Evolutionary conservation across 2,329 filamentous ascomycete genomes (phyloP).

Genomic region (Sphaerostilbella broomeana): DNA sequence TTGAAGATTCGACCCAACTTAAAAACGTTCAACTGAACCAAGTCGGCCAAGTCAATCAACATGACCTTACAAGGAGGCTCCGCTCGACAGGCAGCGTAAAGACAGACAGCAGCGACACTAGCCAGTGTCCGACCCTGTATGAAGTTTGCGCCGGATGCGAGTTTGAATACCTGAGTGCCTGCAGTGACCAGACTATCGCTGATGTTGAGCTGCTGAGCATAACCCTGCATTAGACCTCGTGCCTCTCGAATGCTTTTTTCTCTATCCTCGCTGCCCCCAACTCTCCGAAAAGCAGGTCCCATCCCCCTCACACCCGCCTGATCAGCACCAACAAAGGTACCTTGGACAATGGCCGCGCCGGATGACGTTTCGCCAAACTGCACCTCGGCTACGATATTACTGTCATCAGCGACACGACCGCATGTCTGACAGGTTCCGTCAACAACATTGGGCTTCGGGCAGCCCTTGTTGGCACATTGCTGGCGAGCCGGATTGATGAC

Average conservation of each 20-base stretch:
- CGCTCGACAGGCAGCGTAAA: slow-evolving; percentile 82
- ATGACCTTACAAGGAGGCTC: slow-evolving; percentile 76
- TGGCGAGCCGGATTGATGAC: slow-evolving; percentile 31
- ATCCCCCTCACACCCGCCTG: slow-evolving; percentile 70
- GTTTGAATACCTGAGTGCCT: slow-evolving; percentile 68
- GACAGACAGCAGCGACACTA: slow-evolving; percentile 80
- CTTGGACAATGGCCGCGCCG: slow-evolving; percentile 85
- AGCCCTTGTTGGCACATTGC: slow-evolving; percentile 53
- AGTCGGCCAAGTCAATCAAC: slow-evolving; percentile 92
- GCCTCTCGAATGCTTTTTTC: slow-evolving; percentile 56
- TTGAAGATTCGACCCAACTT: slow-evolving; percentile 87
- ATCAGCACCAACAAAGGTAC: slow-evolving; percentile 78
- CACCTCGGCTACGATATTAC: slow-evolving; percentile 86
- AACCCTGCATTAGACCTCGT: slow-evolving; percentile 53
- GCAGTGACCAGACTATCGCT: slow-evolving; percentile 57
- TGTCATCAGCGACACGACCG: slow-evolving; percentile 75
- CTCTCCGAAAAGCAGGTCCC: slow-evolving; percentile 54
- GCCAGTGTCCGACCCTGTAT: slow-evolving; percentile 79
- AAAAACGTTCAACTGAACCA: slow-evolving; percentile 80
- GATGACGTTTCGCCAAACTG: slow-evolving; percentile 82
- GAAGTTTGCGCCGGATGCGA: slow-evolving; percentile 68
- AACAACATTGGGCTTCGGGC: slow-evolving; percentile 54
- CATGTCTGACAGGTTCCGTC: slow-evolving; percentile 74
- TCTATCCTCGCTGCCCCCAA: slow-evolving; percentile 52
- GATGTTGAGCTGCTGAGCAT: slow-evolving; percentile 53